Evolutionary conservation across 306 rosid species (phyloP), one percentile per base, ranked within the genome.

Genomic region (Phaseolus lunatus): DNA sequence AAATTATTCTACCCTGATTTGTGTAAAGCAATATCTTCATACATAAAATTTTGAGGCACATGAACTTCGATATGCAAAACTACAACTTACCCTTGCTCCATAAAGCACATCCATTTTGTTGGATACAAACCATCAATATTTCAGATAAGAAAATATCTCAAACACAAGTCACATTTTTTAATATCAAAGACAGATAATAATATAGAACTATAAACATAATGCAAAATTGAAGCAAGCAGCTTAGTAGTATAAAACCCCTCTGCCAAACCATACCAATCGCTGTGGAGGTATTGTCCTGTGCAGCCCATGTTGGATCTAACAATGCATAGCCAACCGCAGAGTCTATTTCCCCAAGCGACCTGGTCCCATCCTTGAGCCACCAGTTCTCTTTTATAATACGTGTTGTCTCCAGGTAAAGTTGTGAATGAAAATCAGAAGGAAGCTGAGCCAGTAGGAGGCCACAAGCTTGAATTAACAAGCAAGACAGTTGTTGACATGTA

Each of bases 231-330:
- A 75, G 73, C 73, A 70, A 78, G 41, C 48, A 39, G 14, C 13
- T 48, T 41, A 47, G 5, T 41, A 58, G 24, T 22, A 76, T 59
- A 66, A 11, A 72, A 85, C 6, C 31, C 23, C 18, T 73, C 11
- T 16, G 67, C 5, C 39, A 82, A 82, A 52, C 75, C 90, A 70
- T 89, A 95, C 99, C 99, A 12, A 92, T 88, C 39, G 97, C 97
- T 33, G 97, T 95, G 41, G 99, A 95, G 82, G 99, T 95, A 79
- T 95, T 95, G 87, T 95, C 97, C 85, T 95, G 97, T 75, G 99
- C 97, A 59, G 99, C 99, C 99, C 99, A 92, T 27, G 97, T 87
- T 78, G 99, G 97, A 90, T 92, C 99, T 84, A 95, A 88, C 89
- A 95, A 89, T 71, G 99, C 92, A 84, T 95, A 95, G 74, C 97